Percentiles rank a stretch among this genome's conserved stretches.
Conservation (phyloP, 805 yeast genomes). For the Yamadazyma olivae region DNA sequence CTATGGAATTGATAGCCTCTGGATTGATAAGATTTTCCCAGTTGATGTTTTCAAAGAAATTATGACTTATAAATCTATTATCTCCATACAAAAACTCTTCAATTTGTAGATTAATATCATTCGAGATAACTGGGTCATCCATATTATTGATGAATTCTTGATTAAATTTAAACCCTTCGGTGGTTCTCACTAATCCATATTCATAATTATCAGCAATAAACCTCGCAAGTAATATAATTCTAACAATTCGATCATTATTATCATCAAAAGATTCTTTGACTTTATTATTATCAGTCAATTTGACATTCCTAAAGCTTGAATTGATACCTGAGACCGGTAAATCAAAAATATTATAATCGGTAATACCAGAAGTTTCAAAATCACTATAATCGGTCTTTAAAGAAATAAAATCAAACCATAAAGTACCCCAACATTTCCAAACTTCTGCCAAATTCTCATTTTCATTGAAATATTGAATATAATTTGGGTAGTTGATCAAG, state of each 20-base stretch:
- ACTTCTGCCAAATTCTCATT: conserved; percentile 70
- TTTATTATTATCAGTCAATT: conserved; percentile 6
- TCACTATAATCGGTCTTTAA: conserved; percentile 52
- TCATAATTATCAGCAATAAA: conserved; percentile 49
- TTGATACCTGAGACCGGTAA: conserved; percentile 60
- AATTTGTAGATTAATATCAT: conserved; percentile 6
- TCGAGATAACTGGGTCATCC: conserved; percentile 14
- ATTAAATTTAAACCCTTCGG: conserved; percentile 44
- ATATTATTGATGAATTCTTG: conserved; percentile 22
- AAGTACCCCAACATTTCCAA: conserved; percentile 83
- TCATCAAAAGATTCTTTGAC: conserved; percentile 18
- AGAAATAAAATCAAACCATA: conserved; percentile 68
- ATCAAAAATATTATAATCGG: conserved; percentile 53
- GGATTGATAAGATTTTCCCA: conserved; percentile 18
- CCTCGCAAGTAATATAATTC: conserved; percentile 51
- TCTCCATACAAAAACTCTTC: conserved; percentile 37
- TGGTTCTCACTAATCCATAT: conserved; percentile 52
- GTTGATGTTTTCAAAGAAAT: conserved; percentile 34
- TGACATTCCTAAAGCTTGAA: conserved; percentile 12
- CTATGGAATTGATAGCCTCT: conserved; percentile 4
- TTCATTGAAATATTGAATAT: conserved; percentile 49
- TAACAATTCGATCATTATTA: conserved; percentile 45
- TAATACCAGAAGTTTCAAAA: conserved; percentile 54
- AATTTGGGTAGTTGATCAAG: conserved; percentile 26
- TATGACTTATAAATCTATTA: conserved; percentile 39